phyloP scores from a whole-genome alignment of 257 asterid species.

The Fraxinus anomala region DNA sequence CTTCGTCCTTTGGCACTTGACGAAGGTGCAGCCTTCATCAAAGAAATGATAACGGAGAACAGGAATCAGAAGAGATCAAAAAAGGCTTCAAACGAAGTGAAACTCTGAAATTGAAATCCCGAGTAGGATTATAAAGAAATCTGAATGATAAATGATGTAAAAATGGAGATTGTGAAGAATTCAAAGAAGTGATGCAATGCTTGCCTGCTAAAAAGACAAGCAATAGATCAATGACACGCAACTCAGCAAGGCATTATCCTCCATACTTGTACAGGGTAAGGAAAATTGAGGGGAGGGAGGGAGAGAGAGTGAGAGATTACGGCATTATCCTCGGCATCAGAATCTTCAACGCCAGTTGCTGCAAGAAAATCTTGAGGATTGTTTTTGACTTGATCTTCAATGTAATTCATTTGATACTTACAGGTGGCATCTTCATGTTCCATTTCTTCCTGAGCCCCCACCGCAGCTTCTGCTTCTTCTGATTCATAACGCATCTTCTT shows the following conservation, averaged over 20 bases:
- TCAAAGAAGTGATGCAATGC: no score
- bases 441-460: slow-evolving; percentile 47
- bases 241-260: no score
- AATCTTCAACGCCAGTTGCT: slow-evolving; percentile 67
- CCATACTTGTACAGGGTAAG: no score
- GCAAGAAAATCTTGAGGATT: slow-evolving; percentile 52
- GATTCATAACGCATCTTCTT: slow-evolving; percentile 70
- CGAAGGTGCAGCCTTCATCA: slow-evolving; percentile 43
- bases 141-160: background rate
- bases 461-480: slow-evolving; percentile 59
- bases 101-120: background rate
- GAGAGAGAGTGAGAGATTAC: slow-evolving; percentile 21
- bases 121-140: background rate
- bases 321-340: slow-evolving; percentile 55
- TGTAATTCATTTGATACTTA: slow-evolving; percentile 35
- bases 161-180: no score
- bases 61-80: background rate
- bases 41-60: background rate
- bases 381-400: slow-evolving; percentile 36
- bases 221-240: background rate
- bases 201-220: no score
- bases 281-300: slow-evolving; percentile 12
- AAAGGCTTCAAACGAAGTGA: background rate
- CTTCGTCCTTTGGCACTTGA: slow-evolving; percentile 40
- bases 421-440: slow-evolving; percentile 30